These are phyloP conservation scores for Ziziphus jujuba DNA, from an alignment of 306 rosid species.

Conservation along the genomic window DNA sequence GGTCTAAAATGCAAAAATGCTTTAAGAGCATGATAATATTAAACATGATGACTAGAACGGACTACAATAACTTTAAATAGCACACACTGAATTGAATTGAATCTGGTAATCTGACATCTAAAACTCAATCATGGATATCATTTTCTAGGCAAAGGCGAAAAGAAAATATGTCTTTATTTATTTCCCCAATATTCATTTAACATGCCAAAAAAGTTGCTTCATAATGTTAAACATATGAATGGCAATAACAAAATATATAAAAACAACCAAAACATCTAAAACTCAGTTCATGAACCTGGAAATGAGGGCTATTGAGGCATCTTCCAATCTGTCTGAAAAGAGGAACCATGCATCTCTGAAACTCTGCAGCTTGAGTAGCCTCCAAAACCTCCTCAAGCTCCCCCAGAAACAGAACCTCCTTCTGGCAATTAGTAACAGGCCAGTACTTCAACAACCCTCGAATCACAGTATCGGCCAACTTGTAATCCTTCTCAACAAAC, in stretches of 20 bases:
- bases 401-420: slow-evolving; percentile 70
- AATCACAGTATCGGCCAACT: slow-evolving; percentile 64
- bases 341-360: slow-evolving; percentile 42
- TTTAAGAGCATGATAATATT: neutral
- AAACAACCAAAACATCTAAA: neutral
- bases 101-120: neutral
- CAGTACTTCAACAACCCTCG: slow-evolving; percentile 69
- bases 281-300: slow-evolving; percentile 49
- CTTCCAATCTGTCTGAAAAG: slow-evolving; percentile 66
- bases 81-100: neutral
- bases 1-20: neutral
- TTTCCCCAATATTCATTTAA: neutral
- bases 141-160: neutral
- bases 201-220: neutral
- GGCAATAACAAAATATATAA: neutral
- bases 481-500: slow-evolving; percentile 68
- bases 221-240: neutral
- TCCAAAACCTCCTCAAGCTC: slow-evolving; percentile 67
- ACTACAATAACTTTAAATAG: neutral
- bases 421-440: slow-evolving; percentile 71
- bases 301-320: slow-evolving; percentile 70
- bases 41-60: neutral
- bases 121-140: neutral
- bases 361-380: slow-evolving; percentile 47
- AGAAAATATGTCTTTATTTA: neutral